Evolutionary conservation across 1,139 yeast genomes (phyloP), one percentile per base, ranked within the genome.

Genomic region (Pichia sp.): DNA sequence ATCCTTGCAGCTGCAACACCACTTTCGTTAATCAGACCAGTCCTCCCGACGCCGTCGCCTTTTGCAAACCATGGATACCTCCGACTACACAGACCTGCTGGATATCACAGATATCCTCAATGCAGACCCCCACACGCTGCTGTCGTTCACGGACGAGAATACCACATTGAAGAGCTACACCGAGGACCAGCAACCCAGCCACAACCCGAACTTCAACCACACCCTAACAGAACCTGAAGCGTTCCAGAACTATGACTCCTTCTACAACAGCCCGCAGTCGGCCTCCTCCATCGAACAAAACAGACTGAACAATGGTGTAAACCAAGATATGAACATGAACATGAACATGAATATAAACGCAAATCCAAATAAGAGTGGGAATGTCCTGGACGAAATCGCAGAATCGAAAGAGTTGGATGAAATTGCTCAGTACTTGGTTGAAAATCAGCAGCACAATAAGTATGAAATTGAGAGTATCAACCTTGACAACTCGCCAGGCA

Each of bases 51-150:
- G n/a, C 13, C 15, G n/a, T 19, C 23, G 40, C 40, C 40, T 36
- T 15, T 36, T n/a, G 26, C 29, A 13, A 23, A 46, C 38, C 30
- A 40, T 31, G 26, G 38, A 32, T 29, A 26, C 46, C 30, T 26
- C 46, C 30, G 49, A 46, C 29, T 46, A 62, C 19, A 48, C 16
- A 7, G 54, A 46, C 29, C 5, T 36, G 41, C 44, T 53, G 6
- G 57, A 44, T 11, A 46, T 47, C 11, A 43, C 52, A 36, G 45
- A 53, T 13, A 40, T 50, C 47, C 47, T 50, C 42, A 42, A 47
- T 30, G 42, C 50, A 11, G 50, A 47, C 26, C 34, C 36, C 1
- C 15, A 47, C 15, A 29, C 45, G 11, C 30, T 38, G 8, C 6
- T 38, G 15, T 15, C 13, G 15, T 36, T 36, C 40, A 11, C 40